A percentile compares a stretch with the other conserved stretches of the same genome.
These are phyloP conservation scores for Punica granatum DNA, from an alignment of 345 rosid genomes.

Conservation along the genomic window DNA sequence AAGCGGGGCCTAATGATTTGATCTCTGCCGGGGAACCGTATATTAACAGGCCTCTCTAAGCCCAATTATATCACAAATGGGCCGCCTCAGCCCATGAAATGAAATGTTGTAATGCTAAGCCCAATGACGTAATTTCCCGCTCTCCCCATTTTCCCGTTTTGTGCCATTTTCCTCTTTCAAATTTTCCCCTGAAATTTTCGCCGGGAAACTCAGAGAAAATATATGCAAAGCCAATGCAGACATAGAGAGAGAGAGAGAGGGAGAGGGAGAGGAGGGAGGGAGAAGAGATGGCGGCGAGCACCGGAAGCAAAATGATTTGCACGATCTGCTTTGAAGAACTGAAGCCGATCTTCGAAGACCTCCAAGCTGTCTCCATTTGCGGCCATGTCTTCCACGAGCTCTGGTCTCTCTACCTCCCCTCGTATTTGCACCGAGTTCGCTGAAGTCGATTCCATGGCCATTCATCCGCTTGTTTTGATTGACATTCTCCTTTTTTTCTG, in stretches of 20 bases:
- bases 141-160: neutral
- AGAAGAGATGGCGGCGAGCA: neutral
- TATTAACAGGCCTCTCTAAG: no score
- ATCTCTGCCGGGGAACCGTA: no score
- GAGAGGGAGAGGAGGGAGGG: constrained; percentile 12
- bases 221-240: neutral
- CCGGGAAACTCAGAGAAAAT: constrained; percentile 17
- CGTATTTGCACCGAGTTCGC: neutral
- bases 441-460: neutral
- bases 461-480: neutral
- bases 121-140: neutral
- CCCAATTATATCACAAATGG: no score
- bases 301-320: constrained; percentile 49
- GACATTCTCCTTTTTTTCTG: neutral
- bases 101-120: no score
- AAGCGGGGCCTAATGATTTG: no score
- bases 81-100: no score
- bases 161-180: constrained; percentile 10
- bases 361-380: constrained; percentile 74
- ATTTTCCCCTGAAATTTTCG: constrained; percentile 19
- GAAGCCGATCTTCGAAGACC: constrained; percentile 76
- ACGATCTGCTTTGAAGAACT: constrained; percentile 94
- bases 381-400: constrained; percentile 97
- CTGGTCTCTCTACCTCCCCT: constrained; percentile 33
- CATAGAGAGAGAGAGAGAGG: constrained; percentile 7